A percentile compares a stretch with the other conserved stretches of the same genome.
These are phyloP conservation scores for Tilletia walkeri DNA, from an alignment of 1,284 basidiomycete species.

Conservation along the genomic window DNA sequence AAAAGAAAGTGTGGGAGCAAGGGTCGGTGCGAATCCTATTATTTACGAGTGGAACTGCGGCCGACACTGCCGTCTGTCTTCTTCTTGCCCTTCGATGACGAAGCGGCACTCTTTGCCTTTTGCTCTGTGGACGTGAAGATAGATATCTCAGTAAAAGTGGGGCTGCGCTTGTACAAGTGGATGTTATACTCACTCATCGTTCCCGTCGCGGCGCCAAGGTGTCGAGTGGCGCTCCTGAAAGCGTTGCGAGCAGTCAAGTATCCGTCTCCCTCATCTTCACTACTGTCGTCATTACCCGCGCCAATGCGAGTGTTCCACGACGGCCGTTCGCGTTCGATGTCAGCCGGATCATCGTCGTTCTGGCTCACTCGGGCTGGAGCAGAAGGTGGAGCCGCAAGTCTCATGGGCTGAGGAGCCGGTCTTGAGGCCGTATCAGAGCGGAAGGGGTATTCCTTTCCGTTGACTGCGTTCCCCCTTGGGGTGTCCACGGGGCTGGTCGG, in stretches of 20 bases:
- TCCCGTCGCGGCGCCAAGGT: slow-evolving; percentile 45
- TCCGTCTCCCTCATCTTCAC: slow-evolving; percentile 40
- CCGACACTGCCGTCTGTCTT: background rate
- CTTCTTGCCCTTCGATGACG: slow-evolving; percentile 12
- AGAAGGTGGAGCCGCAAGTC: slow-evolving; percentile 26
- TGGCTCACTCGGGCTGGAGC: slow-evolving; percentile 29
- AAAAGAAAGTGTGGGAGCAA: background rate
- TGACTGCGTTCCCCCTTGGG: slow-evolving; percentile 21
- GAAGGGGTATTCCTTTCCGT: slow-evolving; percentile 28
- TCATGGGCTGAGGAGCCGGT: background rate
- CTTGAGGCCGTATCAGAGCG: background rate
- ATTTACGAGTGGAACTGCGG: slow-evolving; percentile 1
- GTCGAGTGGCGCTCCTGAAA: slow-evolving; percentile 43
- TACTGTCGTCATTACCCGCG: slow-evolving; percentile 29
- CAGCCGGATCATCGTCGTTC: slow-evolving; percentile 29
- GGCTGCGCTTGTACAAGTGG: background rate
- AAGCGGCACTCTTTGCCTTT: background rate
- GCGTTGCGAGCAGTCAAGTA: slow-evolving; percentile 47
- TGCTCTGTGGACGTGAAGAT: background rate
- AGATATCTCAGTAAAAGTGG: background rate
- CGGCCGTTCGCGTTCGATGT: slow-evolving; percentile 32
- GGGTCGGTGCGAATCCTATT: background rate
- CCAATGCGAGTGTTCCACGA: slow-evolving; percentile 48
- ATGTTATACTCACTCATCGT: slow-evolving; percentile 7
- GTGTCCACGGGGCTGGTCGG: slow-evolving; percentile 22